Conservation (phyloP, 2,329 filamentous ascomycete genomes). For the Lojkania enalia region DNA sequence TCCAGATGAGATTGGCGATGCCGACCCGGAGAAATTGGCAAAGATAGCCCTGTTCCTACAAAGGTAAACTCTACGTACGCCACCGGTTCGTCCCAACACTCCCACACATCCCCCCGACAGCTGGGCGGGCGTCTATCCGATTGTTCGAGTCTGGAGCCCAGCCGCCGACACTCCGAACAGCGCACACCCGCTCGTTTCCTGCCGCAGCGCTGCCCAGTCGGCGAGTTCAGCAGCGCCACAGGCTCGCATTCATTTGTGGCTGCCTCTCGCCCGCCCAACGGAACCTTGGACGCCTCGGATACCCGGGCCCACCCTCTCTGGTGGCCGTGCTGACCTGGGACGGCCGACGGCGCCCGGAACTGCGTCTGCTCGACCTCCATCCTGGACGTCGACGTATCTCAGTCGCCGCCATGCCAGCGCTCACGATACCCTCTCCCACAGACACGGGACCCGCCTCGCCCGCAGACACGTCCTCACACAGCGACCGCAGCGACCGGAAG, state of each 20-base stretch:
- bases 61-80: not conserved
- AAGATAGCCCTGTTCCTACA: no score
- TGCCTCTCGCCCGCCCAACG: not conserved
- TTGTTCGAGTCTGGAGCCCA: not conserved
- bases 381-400: slow-evolving; percentile 9
- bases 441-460: slow-evolving; percentile 29
- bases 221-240: slow-evolving; percentile 1
- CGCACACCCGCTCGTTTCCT: not conserved
- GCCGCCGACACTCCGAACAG: not conserved
- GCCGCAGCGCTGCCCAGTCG: not conserved
- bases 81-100: not conserved
- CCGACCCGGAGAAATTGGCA: no score
- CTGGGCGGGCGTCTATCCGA: not conserved
- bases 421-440: slow-evolving; percentile 28
- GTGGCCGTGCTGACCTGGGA: slow-evolving; percentile 2
- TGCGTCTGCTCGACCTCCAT: not conserved
- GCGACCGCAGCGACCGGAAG: slow-evolving; percentile 21
- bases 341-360: slow-evolving; percentile 2
- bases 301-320: not conserved
- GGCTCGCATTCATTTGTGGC: not conserved
- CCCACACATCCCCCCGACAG: not conserved
- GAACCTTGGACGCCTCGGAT: not conserved
- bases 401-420: slow-evolving; percentile 43
- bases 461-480: slow-evolving; percentile 27
- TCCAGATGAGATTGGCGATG: no score